Conservation (phyloP, 75 land plant species). For the Ceratopteris richardii region DNA sequence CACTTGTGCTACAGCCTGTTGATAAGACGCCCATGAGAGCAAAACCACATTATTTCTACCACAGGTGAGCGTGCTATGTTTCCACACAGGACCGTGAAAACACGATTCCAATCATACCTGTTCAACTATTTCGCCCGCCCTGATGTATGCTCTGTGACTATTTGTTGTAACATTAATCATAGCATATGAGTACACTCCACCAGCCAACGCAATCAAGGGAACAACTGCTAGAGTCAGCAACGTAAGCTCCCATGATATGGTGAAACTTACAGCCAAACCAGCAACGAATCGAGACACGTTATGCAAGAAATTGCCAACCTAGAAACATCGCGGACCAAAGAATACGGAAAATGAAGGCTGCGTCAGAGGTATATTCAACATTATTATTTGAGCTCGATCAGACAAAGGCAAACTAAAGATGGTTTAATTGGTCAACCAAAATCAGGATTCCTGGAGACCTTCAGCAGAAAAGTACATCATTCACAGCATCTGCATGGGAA, state of each 20-base stretch:
- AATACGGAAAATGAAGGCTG: too few species aligned
- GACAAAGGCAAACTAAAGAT: too few species aligned
- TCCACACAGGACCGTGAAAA: not conserved
- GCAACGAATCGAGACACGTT: slow-evolving; percentile 39
- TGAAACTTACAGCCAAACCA: slow-evolving; percentile 33
- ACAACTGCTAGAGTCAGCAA: slow-evolving; percentile 38
- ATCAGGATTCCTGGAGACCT: too few species aligned
- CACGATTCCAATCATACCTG: slow-evolving; percentile 10
- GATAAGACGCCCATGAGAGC: not conserved
- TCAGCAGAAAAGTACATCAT: too few species aligned
- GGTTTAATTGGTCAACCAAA: too few species aligned
- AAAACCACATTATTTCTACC: not conserved
- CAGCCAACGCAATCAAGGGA: slow-evolving; percentile 44
- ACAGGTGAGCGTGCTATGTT: too few species aligned
- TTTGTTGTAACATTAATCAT: slow-evolving; percentile 31
- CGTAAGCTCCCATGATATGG: slow-evolving; percentile 45
- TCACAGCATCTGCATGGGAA: too few species aligned
- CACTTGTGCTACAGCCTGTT: slow-evolving; percentile 44
- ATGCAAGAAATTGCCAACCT: slow-evolving; percentile 59
- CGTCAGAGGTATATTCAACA: too few species aligned
- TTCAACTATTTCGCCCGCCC: slow-evolving; percentile 46
- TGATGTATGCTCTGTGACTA: slow-evolving; percentile 30
- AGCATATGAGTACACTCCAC: slow-evolving; percentile 40
- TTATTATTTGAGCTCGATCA: too few species aligned
- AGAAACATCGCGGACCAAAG: too few species aligned